Conservation (phyloP, 805 yeast genomes). For the Yamadazyma endophytica region DNA sequence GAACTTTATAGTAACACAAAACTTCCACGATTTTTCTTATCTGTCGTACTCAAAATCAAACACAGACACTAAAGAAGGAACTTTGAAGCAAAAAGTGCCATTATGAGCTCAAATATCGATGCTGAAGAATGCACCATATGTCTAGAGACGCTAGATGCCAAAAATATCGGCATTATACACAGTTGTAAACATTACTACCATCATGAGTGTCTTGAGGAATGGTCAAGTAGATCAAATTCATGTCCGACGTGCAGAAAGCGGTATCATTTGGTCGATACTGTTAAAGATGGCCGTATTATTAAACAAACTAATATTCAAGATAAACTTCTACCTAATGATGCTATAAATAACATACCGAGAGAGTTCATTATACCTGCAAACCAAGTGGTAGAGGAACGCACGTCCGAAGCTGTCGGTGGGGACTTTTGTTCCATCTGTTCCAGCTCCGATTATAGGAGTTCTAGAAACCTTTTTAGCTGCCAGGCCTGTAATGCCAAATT, state of each 20-base stretch:
- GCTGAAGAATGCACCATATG: constrained; percentile 63
- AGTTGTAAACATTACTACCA: constrained; percentile 56
- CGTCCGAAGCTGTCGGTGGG: background rate
- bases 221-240: constrained; percentile 54
- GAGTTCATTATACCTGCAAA: constrained; percentile 27
- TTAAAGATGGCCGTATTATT: constrained; percentile 6
- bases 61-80: too few relatives aligned
- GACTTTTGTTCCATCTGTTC: constrained; percentile 22
- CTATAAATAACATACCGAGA: constrained; percentile 33
- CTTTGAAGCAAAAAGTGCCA: too few relatives aligned
- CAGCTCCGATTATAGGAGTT: constrained; percentile 26
- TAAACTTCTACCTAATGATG: constrained; percentile 28
- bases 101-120: too few relatives aligned
- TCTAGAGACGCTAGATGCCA: constrained; percentile 28
- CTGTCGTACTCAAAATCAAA: too few relatives aligned
- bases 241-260: constrained; percentile 60
- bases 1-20: too few relatives aligned
- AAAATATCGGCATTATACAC: constrained; percentile 20
- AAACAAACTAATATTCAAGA: constrained; percentile 22
- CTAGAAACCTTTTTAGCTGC: constrained; percentile 20
- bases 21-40: too few relatives aligned
- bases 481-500: constrained; percentile 35
- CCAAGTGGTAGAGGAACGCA: background rate
- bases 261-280: constrained; percentile 33
- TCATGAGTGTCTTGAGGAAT: constrained; percentile 48